Conservation (phyloP, 495 filamentous ascomycete species). For the Aspergillus biplanus region DNA sequence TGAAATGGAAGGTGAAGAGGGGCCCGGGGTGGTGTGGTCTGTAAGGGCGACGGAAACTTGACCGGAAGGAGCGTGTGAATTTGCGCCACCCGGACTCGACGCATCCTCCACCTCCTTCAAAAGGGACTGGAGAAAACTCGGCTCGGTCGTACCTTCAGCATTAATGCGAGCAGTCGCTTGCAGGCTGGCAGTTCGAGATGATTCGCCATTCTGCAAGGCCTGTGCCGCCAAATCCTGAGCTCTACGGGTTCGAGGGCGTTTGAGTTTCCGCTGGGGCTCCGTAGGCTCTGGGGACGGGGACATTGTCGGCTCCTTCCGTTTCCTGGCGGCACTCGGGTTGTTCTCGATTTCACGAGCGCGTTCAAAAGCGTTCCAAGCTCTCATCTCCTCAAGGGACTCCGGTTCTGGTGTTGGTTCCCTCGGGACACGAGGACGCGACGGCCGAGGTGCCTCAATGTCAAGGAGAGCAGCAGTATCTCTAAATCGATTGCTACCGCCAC, state of each 20-base stretch:
- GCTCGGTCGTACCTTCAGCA: conserved; percentile 44
- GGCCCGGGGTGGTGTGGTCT: conserved; percentile 54
- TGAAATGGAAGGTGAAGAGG: conserved; percentile 75
- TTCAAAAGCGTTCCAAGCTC: conserved; percentile 89
- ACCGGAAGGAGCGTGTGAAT: conserved; percentile 50
- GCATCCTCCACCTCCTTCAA: conserved; percentile 85
- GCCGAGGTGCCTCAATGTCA: conserved; percentile 50
- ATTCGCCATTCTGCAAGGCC: conserved; percentile 49
- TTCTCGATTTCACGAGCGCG: conserved; percentile 72
- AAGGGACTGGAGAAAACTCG: conserved; percentile 78
- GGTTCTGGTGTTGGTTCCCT: conserved; percentile 55
- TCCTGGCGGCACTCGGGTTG: conserved; percentile 56
- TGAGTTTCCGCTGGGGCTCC: conserved; percentile 75
- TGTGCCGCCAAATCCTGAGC: conserved; percentile 51
- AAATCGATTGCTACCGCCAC: conserved; percentile 68
- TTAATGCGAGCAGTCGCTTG: conserved; percentile 34
- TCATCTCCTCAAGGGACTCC: conserved; percentile 76
- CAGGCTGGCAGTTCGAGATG: conserved; percentile 44
- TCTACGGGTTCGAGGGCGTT: conserved; percentile 76
- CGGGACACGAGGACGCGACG: conserved; percentile 49
- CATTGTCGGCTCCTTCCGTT: conserved; percentile 77
- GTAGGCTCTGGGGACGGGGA: conserved; percentile 67
- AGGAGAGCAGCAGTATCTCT: conserved; percentile 60
- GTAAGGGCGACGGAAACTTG: conserved; percentile 47
- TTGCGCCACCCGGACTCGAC: conserved; percentile 54